Conservation (phyloP, 1,284 basidiomycete species). For the Ganoderma multipileum region DNA sequence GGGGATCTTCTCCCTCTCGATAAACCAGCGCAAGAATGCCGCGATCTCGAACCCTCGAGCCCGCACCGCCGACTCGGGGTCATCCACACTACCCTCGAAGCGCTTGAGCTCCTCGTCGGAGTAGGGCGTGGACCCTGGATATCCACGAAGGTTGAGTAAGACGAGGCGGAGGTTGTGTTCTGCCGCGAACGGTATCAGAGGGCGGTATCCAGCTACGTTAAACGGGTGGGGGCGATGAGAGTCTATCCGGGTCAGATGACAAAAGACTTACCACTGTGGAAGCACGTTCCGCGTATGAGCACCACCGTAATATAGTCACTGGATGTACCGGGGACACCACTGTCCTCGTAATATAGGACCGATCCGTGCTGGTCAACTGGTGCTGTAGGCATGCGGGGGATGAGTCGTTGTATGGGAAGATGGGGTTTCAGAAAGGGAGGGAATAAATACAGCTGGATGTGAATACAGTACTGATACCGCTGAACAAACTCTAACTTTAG, state of each 20-base stretch:
- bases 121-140: conserved; percentile 38
- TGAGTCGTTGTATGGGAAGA: neutral
- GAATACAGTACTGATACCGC: too few relatives aligned
- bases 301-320: conserved; percentile 33
- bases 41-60: conserved; percentile 35
- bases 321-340: conserved; percentile 16
- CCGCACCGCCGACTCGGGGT: conserved; percentile 24
- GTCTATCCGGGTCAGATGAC: too few relatives aligned
- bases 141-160: conserved; percentile 41
- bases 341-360: conserved; percentile 33
- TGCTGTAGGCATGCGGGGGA: conserved; percentile 32
- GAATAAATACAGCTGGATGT: neutral
- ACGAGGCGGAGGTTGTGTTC: conserved; percentile 39
- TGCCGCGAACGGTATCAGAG: conserved; percentile 34
- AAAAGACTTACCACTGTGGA: conserved; percentile 31
- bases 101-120: conserved; percentile 29
- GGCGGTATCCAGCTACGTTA: conserved; percentile 35
- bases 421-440: neutral
- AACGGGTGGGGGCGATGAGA: too few relatives aligned
- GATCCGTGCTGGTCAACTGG: conserved; percentile 27
- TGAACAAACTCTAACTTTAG: too few relatives aligned
- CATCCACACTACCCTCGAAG: conserved; percentile 17
- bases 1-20: conserved; percentile 34
- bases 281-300: conserved; percentile 35
- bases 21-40: conserved; percentile 37